These are phyloP conservation scores for Striga hermonthica DNA, from an alignment of 305 asterid genomes.

Conservation along the genomic window DNA sequence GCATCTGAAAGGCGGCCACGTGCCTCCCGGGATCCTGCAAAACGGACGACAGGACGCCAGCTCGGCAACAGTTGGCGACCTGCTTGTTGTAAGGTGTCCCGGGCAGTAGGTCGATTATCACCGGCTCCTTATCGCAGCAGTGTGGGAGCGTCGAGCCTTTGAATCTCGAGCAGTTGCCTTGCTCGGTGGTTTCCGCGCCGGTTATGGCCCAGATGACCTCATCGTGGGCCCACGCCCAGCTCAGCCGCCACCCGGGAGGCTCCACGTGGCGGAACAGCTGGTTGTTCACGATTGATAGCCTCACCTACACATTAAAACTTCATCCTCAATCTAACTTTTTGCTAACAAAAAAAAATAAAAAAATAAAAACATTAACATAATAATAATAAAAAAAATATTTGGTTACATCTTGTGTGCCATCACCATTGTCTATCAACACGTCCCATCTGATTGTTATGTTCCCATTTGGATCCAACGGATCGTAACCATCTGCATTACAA, in stretches of 20 bases:
- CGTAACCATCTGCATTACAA: conserved; percentile 75
- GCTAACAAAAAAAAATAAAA: no score
- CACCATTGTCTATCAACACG: conserved; percentile 41
- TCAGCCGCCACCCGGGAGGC: neutral
- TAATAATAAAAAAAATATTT: no score
- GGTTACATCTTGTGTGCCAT: conserved; percentile 46
- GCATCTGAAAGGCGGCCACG: conserved; percentile 52
- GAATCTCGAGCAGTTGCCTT: conserved; percentile 72
- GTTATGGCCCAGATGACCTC: conserved; percentile 6
- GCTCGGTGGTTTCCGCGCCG: conserved; percentile 25
- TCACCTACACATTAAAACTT: neutral
- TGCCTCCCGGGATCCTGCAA: conserved; percentile 43
- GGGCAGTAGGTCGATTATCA: conserved; percentile 65
- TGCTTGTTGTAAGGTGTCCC: conserved; percentile 59
- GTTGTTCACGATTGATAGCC: neutral
- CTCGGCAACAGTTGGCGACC: conserved; percentile 61
- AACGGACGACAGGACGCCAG: conserved; percentile 68
- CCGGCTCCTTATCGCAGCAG: conserved; percentile 64
- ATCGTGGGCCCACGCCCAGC: conserved; percentile 1
- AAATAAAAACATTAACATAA: no score
- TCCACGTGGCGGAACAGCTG: neutral
- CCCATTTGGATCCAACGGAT: conserved; percentile 81
- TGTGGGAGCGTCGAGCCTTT: conserved; percentile 49
- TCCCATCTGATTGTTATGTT: conserved; percentile 82
- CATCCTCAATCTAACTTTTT: no score